Percentiles rank a stretch among this genome's conserved stretches.
These are phyloP conservation scores for Yarrowia sp. DNA, from an alignment of 805 yeast genomes.

Conservation along the genomic window DNA sequence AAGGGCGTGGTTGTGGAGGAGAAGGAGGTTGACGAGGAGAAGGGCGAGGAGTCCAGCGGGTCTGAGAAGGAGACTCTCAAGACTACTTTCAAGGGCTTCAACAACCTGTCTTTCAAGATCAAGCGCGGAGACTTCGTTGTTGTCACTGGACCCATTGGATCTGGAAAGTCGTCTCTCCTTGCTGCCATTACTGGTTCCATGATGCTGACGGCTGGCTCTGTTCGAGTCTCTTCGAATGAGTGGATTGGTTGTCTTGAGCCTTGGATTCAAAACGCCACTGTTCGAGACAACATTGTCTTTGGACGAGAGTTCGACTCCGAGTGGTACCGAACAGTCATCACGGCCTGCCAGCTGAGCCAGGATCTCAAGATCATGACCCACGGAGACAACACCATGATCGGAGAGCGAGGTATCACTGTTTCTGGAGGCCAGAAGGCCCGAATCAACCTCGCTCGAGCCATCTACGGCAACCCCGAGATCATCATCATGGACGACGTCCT, in stretches of 20 bases:
- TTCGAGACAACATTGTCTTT: conserved; percentile 69
- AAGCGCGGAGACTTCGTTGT: conserved; percentile 68
- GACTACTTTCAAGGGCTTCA: conserved; percentile 45
- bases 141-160: conserved; percentile 76
- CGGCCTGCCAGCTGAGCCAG: conserved; percentile 62
- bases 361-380: conserved; percentile 68
- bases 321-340: conserved; percentile 54
- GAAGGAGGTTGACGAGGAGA: background rate
- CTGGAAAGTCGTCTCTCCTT: conserved; percentile 75
- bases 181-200: conserved; percentile 71
- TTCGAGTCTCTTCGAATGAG: conserved; percentile 50
- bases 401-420: conserved; percentile 83
- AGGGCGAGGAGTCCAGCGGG: background rate
- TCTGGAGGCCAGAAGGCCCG: conserved; percentile 93
- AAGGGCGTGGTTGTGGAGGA: background rate
- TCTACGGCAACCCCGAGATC: conserved; percentile 63
- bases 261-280: conserved; percentile 82
- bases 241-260: conserved; percentile 62
- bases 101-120: conserved; percentile 52
- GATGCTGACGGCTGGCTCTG: conserved; percentile 53
- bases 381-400: conserved; percentile 80
- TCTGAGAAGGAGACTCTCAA: background rate
- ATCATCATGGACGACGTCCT: conserved; percentile 76
- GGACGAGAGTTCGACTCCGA: conserved; percentile 54
- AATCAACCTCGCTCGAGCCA: conserved; percentile 77